These are phyloP conservation scores for Zasmidium citrigriseum DNA, from an alignment of 2,329 filamentous ascomycete genomes.

Conservation along the genomic window DNA sequence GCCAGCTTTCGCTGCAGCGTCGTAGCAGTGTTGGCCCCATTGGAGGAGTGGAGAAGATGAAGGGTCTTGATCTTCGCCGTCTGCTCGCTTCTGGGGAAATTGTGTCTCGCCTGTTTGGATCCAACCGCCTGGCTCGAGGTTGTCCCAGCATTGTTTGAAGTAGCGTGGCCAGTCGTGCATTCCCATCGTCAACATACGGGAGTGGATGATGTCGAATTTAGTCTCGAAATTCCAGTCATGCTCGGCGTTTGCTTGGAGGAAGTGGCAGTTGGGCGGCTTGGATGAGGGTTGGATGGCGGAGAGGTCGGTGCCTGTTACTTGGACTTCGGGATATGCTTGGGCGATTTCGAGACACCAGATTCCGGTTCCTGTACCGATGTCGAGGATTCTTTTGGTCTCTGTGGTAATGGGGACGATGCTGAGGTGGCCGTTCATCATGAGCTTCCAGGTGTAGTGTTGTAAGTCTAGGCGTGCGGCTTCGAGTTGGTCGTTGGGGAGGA, in stretches of 20 bases:
- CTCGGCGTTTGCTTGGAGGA: slow-evolving; percentile 50
- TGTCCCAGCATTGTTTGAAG: slow-evolving; percentile 12
- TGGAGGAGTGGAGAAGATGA: background rate
- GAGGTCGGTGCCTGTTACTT: slow-evolving; percentile 43
- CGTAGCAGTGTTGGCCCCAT: slow-evolving; percentile 1
- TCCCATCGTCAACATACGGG: slow-evolving; percentile 48
- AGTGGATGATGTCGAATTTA: slow-evolving; percentile 43
- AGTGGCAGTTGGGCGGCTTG: slow-evolving; percentile 49
- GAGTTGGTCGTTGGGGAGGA: slow-evolving; percentile 2
- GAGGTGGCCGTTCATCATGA: slow-evolving; percentile 13
- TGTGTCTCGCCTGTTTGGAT: slow-evolving; percentile 11
- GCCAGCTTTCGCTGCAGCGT: slow-evolving; percentile 4
- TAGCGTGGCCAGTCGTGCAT: slow-evolving; percentile 45
- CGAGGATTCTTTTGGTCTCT: slow-evolving; percentile 33
- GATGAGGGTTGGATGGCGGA: slow-evolving; percentile 52
- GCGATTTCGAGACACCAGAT: slow-evolving; percentile 36
- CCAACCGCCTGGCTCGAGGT: slow-evolving; percentile 22
- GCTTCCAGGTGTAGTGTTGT: slow-evolving; percentile 16
- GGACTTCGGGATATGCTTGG: slow-evolving; percentile 15
- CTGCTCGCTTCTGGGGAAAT: slow-evolving; percentile 4
- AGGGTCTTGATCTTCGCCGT: background rate
- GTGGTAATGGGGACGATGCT: slow-evolving; percentile 21
- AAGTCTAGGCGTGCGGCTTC: slow-evolving; percentile 11
- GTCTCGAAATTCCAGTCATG: slow-evolving; percentile 42
- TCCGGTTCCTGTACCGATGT: slow-evolving; percentile 53